Evolutionary conservation across 106 monocot species (phyloP).

Genomic region (Dioscorea zingiberensis): DNA sequence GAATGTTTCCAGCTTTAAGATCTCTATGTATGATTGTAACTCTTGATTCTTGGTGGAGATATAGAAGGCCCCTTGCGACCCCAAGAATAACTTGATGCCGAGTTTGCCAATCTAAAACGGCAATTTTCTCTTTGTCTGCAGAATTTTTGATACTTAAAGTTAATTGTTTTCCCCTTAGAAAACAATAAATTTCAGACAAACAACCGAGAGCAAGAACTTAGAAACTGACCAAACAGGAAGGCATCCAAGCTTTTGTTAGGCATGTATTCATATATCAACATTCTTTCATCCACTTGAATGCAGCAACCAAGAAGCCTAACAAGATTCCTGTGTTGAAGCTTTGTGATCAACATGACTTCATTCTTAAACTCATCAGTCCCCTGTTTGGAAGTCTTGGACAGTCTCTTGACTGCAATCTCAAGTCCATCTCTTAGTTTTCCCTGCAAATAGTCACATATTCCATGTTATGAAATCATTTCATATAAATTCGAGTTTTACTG

Average conservation of each 20-base stretch:
- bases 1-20: slow-evolving; percentile 41
- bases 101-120: slow-evolving; percentile 12
- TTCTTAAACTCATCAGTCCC: slow-evolving; percentile 22
- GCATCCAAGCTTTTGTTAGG: slow-evolving; percentile 14
- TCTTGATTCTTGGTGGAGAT: slow-evolving; percentile 39
- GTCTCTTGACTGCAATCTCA: slow-evolving; percentile 18
- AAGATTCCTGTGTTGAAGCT: slow-evolving; percentile 21
- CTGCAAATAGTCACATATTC: background rate
- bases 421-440: slow-evolving; percentile 8
- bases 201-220: background rate
- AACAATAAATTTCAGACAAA: background rate
- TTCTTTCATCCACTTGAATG: slow-evolving; percentile 14
- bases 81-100: slow-evolving; percentile 20
- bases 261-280: slow-evolving; percentile 24
- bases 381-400: slow-evolving; percentile 6
- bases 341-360: slow-evolving; percentile 16
- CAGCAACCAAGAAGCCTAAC: slow-evolving; percentile 21
- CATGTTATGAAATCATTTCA: background rate
- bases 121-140: slow-evolving; percentile 4
- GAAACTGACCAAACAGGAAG: slow-evolving; percentile 9
- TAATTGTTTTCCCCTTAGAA: no score
- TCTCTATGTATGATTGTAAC: slow-evolving; percentile 36
- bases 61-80: slow-evolving; percentile 34
- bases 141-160: background rate
- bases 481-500: background rate